A percentile compares a stretch with the other conserved stretches of the same genome.
Conservation (phyloP, 169 alveolate genomes). For the Cyclospora cayetanensis region DNA sequence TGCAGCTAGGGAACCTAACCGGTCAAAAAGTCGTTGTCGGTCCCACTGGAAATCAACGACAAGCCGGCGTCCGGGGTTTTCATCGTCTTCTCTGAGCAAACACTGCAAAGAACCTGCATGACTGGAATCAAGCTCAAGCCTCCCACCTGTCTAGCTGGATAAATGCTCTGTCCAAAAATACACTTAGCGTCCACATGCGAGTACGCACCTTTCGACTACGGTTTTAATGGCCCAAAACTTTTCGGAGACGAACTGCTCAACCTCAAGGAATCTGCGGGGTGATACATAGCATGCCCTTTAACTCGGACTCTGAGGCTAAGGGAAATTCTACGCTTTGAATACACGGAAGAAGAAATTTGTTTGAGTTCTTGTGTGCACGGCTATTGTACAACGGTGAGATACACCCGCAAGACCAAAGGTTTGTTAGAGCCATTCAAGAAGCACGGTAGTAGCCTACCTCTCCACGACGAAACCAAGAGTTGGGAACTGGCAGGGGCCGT, state of each 20-base stretch:
- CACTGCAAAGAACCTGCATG: neutral
- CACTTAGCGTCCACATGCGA: neutral
- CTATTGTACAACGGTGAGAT: too few species aligned
- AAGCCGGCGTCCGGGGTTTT: conserved; percentile 68
- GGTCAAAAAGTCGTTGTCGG: conserved; percentile 83
- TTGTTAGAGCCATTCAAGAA: too few species aligned
- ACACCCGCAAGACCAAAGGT: too few species aligned
- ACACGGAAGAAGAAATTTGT: too few species aligned
- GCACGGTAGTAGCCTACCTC: conserved; percentile 78
- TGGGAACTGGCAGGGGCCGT: conserved; percentile 99
- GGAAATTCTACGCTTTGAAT: too few species aligned
- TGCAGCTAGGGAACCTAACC: conserved; percentile 69
- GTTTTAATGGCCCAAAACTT: conserved; percentile 93
- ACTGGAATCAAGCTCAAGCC: neutral
- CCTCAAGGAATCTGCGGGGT: conserved; percentile 80
- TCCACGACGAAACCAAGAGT: conserved; percentile 99
- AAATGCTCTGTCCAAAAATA: neutral
- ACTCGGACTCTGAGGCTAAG: too few species aligned
- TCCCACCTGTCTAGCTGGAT: neutral
- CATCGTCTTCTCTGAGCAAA: conserved; percentile 63
- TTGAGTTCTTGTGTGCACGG: too few species aligned
- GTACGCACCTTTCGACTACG: conserved; percentile 71
- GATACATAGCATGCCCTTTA: too few species aligned
- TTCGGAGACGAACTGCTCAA: conserved; percentile 92
- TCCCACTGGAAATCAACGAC: conserved; percentile 81